Evolutionary conservation across 495 filamentous ascomycete genomes (phyloP).

Genomic region (Aspergillus affinis): DNA sequence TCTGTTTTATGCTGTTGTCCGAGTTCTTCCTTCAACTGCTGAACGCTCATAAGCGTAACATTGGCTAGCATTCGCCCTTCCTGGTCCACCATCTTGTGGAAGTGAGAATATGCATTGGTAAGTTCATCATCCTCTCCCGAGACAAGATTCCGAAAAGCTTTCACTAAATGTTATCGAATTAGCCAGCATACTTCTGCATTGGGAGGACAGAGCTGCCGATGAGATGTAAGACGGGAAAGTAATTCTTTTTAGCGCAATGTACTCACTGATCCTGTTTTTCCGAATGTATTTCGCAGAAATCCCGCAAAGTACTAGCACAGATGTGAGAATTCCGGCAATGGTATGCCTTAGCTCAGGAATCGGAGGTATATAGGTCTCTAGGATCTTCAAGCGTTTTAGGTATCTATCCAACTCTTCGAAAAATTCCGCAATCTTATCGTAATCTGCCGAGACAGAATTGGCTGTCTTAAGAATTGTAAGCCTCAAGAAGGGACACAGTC

Average conservation of each 20-base stretch:
- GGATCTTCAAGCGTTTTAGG: background rate
- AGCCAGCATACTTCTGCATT: background rate
- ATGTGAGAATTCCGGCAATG: conserved; percentile 1
- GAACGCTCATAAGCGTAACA: conserved; percentile 1
- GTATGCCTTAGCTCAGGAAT: background rate
- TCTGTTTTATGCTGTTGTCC: background rate
- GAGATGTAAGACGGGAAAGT: background rate
- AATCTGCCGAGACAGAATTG: conserved; percentile 4
- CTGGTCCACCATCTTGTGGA: conserved; percentile 2
- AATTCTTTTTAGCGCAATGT: background rate
- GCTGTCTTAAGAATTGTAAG: background rate
- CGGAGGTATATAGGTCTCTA: background rate
- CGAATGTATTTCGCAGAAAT: conserved; percentile 2
- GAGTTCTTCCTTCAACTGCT: conserved; percentile 2
- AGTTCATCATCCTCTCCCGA: conserved; percentile 3
- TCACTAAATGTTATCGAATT: background rate
- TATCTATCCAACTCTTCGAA: conserved; percentile 2
- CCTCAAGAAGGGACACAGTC: background rate
- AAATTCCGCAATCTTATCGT: background rate
- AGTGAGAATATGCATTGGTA: background rate
- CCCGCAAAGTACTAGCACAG: background rate
- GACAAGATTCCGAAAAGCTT: conserved; percentile 3
- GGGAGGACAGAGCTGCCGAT: background rate
- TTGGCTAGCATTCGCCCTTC: conserved; percentile 3
- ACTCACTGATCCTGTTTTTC: conserved; percentile 5